phyloP scores from a whole-genome alignment of 805 yeast species.

The Wickerhamomyces chaumierensis region DNA sequence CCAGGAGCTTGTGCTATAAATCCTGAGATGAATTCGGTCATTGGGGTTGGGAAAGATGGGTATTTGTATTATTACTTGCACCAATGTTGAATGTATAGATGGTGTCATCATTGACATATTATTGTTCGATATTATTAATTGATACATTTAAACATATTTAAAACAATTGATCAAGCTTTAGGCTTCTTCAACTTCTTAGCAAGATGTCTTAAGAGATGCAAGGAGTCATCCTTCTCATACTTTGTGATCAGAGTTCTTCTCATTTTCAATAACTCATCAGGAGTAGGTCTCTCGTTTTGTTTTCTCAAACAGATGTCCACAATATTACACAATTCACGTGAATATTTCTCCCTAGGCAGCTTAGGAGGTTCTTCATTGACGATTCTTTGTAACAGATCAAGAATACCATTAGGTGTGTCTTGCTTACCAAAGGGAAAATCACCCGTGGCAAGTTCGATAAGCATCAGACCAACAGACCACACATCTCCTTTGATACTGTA shows the following conservation, averaged over 20 bases:
- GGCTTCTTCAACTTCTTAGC: constrained; percentile 23
- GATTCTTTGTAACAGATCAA: constrained; percentile 83
- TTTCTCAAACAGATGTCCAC: constrained; percentile 68
- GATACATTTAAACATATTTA: no score
- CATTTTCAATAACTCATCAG: constrained; percentile 49
- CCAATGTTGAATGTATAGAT: no score
- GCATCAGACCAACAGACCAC: constrained; percentile 91
- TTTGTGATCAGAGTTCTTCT: constrained; percentile 20
- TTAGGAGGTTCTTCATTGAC: constrained; percentile 89
- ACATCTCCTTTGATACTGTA: constrained; percentile 95
- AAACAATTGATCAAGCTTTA: neutral
- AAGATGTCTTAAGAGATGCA: constrained; percentile 28
- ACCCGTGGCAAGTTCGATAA: constrained; percentile 83
- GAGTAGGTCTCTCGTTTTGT: constrained; percentile 55
- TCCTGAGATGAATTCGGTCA: no score
- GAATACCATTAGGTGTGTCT: constrained; percentile 69
- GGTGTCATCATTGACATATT: no score
- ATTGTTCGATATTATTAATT: no score
- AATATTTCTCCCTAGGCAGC: constrained; percentile 32
- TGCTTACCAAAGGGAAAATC: constrained; percentile 64
- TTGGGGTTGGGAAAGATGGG: no score
- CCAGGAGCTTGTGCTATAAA: no score
- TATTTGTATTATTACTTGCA: no score
- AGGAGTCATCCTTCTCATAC: constrained; percentile 22
- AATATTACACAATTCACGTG: constrained; percentile 47